Evolutionary conservation across 202 grass and related monocot species (phyloP).

Genomic region (Bolboschoenoplectus hybrid): DNA sequence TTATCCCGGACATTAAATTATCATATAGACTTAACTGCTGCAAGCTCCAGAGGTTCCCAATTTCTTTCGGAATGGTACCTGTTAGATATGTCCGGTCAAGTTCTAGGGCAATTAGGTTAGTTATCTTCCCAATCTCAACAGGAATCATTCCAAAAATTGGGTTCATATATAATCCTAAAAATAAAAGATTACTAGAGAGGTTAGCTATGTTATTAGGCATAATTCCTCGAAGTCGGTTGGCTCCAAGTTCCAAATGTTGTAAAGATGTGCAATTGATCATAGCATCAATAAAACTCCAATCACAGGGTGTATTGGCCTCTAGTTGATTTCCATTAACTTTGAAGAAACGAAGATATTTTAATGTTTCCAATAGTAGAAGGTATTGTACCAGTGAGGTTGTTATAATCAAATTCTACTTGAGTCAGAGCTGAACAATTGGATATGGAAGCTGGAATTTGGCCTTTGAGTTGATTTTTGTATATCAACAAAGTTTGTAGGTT

Average conservation of each 20-base stretch:
- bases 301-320: not conserved
- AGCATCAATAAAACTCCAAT: slow-evolving; percentile 30
- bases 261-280: slow-evolving; percentile 31
- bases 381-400: not conserved
- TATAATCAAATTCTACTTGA: not conserved
- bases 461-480: not conserved
- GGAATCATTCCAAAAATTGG: not conserved
- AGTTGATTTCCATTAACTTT: slow-evolving; percentile 16
- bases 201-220: not conserved
- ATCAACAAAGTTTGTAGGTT: not conserved
- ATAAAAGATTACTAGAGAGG: not conserved
- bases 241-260: not conserved
- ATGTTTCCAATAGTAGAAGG: slow-evolving; percentile 22
- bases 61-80: not conserved
- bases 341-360: not conserved
- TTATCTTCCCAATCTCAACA: not conserved
- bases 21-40: not conserved
- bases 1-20: not conserved
- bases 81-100: not conserved
- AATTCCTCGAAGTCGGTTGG: not conserved
- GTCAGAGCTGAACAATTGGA: not conserved
- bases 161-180: not conserved
- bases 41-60: not conserved
- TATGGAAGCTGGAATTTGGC: not conserved
- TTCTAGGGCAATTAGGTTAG: not conserved